Percentiles rank a stretch among this genome's conserved stretches.
phyloP scores from a whole-genome alignment of 1,284 basidiomycete species.

The Ustilago vetiveriae region DNA sequence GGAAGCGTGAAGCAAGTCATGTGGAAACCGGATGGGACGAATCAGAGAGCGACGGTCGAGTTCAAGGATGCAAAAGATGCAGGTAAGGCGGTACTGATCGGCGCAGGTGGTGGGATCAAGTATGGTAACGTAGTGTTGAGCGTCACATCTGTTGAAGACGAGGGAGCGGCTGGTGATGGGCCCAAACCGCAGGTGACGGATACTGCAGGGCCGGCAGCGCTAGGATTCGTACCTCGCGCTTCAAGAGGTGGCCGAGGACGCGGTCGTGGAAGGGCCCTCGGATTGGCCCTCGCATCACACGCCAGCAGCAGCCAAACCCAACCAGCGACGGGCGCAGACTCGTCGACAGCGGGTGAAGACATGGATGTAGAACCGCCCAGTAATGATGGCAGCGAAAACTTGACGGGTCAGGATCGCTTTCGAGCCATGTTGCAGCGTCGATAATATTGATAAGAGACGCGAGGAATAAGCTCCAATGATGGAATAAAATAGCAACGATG shows the following conservation, averaged over 20 bases:
- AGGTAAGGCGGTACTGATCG: constrained; percentile 43
- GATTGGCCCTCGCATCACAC: constrained; percentile 1
- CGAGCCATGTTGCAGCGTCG: constrained; percentile 41
- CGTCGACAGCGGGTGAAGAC: constrained; percentile 9
- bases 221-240: constrained; percentile 27
- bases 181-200: neutral
- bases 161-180: neutral
- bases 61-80: constrained; percentile 44
- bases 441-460: too few species aligned
- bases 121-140: constrained; percentile 9
- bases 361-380: constrained; percentile 32
- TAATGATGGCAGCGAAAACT: constrained; percentile 1
- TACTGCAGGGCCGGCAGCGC: neutral
- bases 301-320: neutral
- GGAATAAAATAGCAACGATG: too few species aligned
- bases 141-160: constrained; percentile 11
- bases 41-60: constrained; percentile 37
- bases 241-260: constrained; percentile 24
- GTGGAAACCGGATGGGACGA: constrained; percentile 51
- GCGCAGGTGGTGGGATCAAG: constrained; percentile 9
- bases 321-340: neutral
- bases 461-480: too few species aligned
- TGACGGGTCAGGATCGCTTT: constrained; percentile 50
- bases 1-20: constrained; percentile 51
- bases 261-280: constrained; percentile 34